Conservation (phyloP, 2,329 filamentous ascomycete genomes). For the Cadophora malorum region DNA sequence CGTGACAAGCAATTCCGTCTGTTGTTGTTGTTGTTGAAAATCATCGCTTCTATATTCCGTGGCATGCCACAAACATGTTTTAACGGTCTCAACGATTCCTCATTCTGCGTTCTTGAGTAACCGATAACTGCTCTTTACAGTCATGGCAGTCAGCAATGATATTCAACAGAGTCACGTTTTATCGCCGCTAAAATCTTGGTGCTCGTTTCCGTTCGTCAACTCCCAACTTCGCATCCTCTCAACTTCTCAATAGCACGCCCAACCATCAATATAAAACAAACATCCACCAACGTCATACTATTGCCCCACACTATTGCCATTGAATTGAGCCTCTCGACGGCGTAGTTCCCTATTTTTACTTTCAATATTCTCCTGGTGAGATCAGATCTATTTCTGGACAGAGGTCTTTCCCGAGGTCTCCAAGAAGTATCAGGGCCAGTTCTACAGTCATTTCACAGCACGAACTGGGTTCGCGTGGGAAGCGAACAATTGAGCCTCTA, state of each 20-base stretch:
- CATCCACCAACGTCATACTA: constrained; percentile 7
- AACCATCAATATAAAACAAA: constrained; percentile 10
- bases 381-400: constrained; percentile 22
- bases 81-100: too few species aligned
- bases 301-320: constrained; percentile 11
- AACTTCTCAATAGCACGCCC: background rate
- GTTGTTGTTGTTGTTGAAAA: too few species aligned
- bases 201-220: background rate
- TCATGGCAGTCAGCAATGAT: background rate
- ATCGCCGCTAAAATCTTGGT: background rate
- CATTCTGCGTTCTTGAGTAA: too few species aligned
- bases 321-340: background rate
- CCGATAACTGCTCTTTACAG: too few species aligned
- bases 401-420: constrained; percentile 8
- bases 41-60: too few species aligned
- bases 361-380: constrained; percentile 19
- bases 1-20: too few species aligned
- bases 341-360: constrained; percentile 10
- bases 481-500: constrained; percentile 13
- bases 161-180: background rate
- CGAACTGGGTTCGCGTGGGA: background rate
- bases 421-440: constrained; percentile 3
- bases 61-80: too few species aligned
- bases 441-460: constrained; percentile 11
- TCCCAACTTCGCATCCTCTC: background rate